These are phyloP conservation scores for Podospora comata DNA, from an alignment of 495 filamentous ascomycete genomes.

Conservation along the genomic window DNA sequence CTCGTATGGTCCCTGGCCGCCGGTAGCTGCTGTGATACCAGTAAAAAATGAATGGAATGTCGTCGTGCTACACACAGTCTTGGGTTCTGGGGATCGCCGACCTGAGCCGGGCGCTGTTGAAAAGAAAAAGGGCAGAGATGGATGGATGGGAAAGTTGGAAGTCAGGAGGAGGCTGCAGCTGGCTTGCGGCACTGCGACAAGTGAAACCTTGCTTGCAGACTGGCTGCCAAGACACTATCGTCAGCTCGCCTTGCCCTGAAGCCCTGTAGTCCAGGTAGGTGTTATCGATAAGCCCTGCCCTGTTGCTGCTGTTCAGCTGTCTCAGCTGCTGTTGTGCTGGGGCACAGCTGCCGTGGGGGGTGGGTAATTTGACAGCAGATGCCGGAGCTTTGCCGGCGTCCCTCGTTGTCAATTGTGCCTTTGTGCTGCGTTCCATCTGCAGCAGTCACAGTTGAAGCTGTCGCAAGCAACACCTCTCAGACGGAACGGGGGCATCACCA, in stretches of 20 bases:
- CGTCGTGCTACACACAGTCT: not conserved
- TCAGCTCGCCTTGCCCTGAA: not conserved
- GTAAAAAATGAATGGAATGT: not conserved
- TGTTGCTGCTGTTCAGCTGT: not conserved
- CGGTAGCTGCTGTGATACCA: not conserved
- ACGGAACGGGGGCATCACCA: not conserved
- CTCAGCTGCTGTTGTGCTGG: not conserved
- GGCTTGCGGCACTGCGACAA: not conserved
- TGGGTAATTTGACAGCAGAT: not conserved
- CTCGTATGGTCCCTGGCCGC: not conserved
- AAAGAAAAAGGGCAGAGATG: not conserved
- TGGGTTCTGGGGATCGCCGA: not conserved
- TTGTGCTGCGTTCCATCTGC: not conserved
- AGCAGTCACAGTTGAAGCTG: not conserved
- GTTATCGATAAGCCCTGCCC: not conserved
- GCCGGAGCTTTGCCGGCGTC: not conserved
- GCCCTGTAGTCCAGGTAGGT: not conserved
- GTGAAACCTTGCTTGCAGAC: not conserved
- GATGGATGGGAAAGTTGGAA: not conserved
- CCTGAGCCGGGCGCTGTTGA: not conserved
- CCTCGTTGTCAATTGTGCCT: not conserved
- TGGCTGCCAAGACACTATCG: not conserved
- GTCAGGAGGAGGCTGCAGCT: not conserved
- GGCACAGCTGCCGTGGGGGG: not conserved
- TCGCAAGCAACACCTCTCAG: not conserved